Base-by-base conservation (phyloP, 495 filamentous ascomycete species). In the Aspergillus nidulans region DNA sequence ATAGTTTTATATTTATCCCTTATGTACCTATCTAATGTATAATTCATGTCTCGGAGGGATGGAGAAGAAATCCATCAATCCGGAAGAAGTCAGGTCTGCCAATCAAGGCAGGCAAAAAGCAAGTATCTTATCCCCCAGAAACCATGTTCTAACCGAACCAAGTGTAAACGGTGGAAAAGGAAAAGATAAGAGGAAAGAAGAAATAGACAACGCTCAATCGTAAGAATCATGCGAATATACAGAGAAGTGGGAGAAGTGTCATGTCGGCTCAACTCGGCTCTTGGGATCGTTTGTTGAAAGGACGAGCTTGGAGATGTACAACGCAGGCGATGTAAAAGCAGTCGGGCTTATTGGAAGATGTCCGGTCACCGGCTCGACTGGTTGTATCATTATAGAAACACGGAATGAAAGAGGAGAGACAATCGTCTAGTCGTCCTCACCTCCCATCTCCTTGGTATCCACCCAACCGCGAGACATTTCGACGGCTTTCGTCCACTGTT, bases 381-480 rank as follows among this genome's bases (percentile, higher is more conserved):
- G 9, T 28, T 4, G 9, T 28, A 28, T 28, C 26, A 28, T 28
- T 28, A 28, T 4, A 28, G 26, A 28, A 4, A 9, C 4, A 28
- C 9, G 26, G 26, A 9, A 13, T 23, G 16, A 32, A 39, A 39
- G 16, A 21, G 23, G 28, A 24, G 28, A 13, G 32, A 12, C 15
- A 25, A 38, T 13, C 7, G 3, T 13, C 13, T 15, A 61, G 12
- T 66, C 63, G 16, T 77, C 67, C 5, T 66, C 67, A 26, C 36
- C 36, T 16, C 78, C 69, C 34, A 59, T 59, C 24, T 78, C 75
- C 16, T 76, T 71, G 21, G 71, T 70, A 46, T 81, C 74, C 56
- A 88, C 73, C 91, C 91, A 96, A 40, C 92, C 91, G 56, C 82
- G 83, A 59, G 88, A 88, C 87, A 95, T 96, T 66, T 94, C 83